These are phyloP conservation scores for Kazachstania africana DNA, from an alignment of 805 yeast species.

Conservation along the genomic window DNA sequence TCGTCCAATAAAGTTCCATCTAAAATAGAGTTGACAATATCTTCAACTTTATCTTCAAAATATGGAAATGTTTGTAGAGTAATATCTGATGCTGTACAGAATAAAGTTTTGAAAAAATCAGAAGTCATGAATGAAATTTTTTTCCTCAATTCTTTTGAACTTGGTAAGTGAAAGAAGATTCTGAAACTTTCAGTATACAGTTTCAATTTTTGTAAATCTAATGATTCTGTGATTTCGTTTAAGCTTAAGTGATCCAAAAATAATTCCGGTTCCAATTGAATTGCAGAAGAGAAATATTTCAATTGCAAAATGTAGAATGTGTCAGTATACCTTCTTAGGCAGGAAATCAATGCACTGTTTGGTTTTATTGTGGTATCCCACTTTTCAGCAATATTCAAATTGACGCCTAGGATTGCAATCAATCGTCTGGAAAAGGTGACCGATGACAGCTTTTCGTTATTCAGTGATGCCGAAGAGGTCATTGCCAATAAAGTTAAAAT, in stretches of 20 bases:
- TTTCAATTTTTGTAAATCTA: constrained; percentile 17
- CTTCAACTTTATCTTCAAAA: constrained; percentile 17
- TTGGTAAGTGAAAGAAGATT: constrained; percentile 24
- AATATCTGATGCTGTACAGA: constrained; percentile 18
- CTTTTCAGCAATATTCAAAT: constrained; percentile 13
- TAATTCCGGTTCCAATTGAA: constrained; percentile 23
- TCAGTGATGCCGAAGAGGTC: constrained; percentile 11
- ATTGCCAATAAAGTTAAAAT: constrained; percentile 12
- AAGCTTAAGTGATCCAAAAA: constrained; percentile 20
- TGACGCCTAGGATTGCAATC: constrained; percentile 10
- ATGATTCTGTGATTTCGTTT: constrained; percentile 6
- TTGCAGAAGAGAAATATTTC: constrained; percentile 22
- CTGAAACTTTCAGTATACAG: constrained; percentile 29
- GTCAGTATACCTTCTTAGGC: constrained; percentile 1
- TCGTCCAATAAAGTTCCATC: constrained; percentile 15
- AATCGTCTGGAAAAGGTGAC: constrained; percentile 15
- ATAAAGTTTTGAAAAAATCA: constrained; percentile 23
- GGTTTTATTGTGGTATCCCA: constrained; percentile 12
- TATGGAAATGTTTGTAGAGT: constrained; percentile 14
- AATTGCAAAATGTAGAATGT: constrained; percentile 13
- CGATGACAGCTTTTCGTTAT: constrained; percentile 7
- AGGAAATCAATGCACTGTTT: constrained; percentile 4
- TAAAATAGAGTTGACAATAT: constrained; percentile 17
- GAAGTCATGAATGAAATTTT: constrained; percentile 20
- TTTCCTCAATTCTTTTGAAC: constrained; percentile 15